Evolutionary conservation across 2,329 filamentous ascomycete genomes (phyloP).

Genomic region (Penicillium sp.): DNA sequence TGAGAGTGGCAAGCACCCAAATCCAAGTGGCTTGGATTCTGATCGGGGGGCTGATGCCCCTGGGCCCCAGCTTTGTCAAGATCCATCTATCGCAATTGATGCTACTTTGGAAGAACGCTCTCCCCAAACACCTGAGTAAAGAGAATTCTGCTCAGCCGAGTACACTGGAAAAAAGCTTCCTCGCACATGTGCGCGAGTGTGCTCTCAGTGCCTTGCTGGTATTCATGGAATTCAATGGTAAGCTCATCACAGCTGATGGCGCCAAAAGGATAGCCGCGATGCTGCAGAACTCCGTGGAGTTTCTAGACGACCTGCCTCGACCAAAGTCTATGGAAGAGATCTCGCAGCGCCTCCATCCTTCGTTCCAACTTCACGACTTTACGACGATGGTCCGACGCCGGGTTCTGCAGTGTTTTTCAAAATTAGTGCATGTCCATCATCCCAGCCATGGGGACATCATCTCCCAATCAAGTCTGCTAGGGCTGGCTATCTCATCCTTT

Average conservation of each 20-base stretch:
- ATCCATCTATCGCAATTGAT: constrained; percentile 93
- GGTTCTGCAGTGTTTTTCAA: constrained; percentile 90
- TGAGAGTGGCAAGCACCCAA: constrained; percentile 86
- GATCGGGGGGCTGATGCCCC: constrained; percentile 91
- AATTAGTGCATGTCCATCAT: constrained; percentile 81
- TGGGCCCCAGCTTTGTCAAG: constrained; percentile 97
- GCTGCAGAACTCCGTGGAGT: constrained; percentile 89
- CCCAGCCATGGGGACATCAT: constrained; percentile 77
- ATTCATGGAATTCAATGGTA: constrained; percentile 89
- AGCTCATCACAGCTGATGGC: constrained; percentile 85
- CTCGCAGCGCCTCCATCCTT: constrained; percentile 72
- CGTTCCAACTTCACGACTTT: constrained; percentile 81
- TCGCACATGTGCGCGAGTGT: constrained; percentile 91
- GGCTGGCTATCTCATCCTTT: constrained; percentile 83
- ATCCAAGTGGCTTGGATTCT: constrained; percentile 97
- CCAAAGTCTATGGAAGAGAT: constrained; percentile 86
- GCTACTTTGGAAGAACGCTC: constrained; percentile 91
- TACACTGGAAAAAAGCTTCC: constrained; percentile 80
- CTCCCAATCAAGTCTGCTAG: constrained; percentile 84
- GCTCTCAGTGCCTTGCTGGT: constrained; percentile 84
- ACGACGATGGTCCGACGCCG: constrained; percentile 89
- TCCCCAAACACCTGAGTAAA: constrained; percentile 88
- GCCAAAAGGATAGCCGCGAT: constrained; percentile 87
- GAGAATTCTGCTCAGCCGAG: constrained; percentile 82
- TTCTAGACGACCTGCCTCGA: constrained; percentile 73